A percentile compares a stretch with the other conserved stretches of the same genome.
phyloP scores from a whole-genome alignment of 495 filamentous ascomycete species.

The Aspergillus ostianus region DNA sequence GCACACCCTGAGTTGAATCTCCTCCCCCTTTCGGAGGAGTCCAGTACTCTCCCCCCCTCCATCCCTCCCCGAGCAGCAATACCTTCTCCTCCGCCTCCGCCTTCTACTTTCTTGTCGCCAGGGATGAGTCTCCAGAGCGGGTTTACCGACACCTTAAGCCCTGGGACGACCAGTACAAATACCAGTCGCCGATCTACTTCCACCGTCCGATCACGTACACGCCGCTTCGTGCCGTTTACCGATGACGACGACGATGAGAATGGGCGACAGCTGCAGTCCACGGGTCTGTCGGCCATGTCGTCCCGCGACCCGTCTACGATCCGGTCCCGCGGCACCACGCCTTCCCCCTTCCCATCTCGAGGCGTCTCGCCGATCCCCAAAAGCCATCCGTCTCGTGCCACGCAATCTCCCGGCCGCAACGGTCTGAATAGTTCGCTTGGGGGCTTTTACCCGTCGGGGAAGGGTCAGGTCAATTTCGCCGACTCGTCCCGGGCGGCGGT shows the following conservation, averaged over 20 bases:
- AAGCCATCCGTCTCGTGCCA: slow-evolving; percentile 43
- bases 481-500: slow-evolving; percentile 35
- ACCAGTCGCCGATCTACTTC: slow-evolving; percentile 33
- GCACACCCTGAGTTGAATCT: slow-evolving; percentile 20
- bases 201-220: slow-evolving; percentile 43
- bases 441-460: slow-evolving; percentile 23
- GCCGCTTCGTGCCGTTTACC: slow-evolving; percentile 43
- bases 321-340: slow-evolving; percentile 41
- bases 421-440: slow-evolving; percentile 30
- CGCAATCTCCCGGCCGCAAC: slow-evolving; percentile 23
- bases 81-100: slow-evolving; percentile 16
- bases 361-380: slow-evolving; percentile 48
- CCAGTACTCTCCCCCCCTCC: neutral
- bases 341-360: slow-evolving; percentile 45
- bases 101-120: slow-evolving; percentile 23
- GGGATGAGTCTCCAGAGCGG: slow-evolving; percentile 48
- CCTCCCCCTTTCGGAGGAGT: slow-evolving; percentile 1
- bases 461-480: slow-evolving; percentile 23
- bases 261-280: slow-evolving; percentile 31
- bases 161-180: slow-evolving; percentile 33
- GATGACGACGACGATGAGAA: slow-evolving; percentile 37
- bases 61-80: slow-evolving; percentile 23
- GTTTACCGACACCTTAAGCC: slow-evolving; percentile 39
- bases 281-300: slow-evolving; percentile 32
- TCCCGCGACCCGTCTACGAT: slow-evolving; percentile 27